These are phyloP conservation scores for Sporothrix variecibatus DNA, from an alignment of 2,329 filamentous ascomycete species.

Conservation along the genomic window DNA sequence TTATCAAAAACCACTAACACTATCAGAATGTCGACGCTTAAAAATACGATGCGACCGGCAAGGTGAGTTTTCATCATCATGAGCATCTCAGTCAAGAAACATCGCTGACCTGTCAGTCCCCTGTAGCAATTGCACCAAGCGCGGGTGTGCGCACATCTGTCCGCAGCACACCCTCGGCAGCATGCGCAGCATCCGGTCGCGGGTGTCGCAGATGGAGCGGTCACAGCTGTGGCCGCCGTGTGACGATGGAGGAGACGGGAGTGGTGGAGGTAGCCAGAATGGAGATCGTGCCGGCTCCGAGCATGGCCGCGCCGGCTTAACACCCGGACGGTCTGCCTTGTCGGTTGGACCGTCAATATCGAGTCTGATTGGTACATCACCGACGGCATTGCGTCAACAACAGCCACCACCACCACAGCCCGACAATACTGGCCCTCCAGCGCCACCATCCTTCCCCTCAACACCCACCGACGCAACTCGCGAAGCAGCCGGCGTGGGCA, in stretches of 20 bases:
- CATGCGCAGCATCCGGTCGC: slow-evolving; percentile 20
- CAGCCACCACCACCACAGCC: not conserved
- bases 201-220: slow-evolving; percentile 7
- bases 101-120: not conserved
- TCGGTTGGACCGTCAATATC: not conserved
- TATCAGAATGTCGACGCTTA: not conserved
- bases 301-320: not conserved
- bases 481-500: slow-evolving; percentile 13
- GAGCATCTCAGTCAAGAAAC: too few species aligned
- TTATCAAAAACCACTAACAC: not conserved
- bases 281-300: not conserved
- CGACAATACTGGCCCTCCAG: not conserved
- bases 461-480: not conserved
- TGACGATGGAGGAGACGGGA: not conserved
- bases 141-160: slow-evolving; percentile 16
- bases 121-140: slow-evolving; percentile 20
- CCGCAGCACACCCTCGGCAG: slow-evolving; percentile 18
- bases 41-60: slow-evolving; percentile 19
- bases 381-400: not conserved
- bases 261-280: not conserved
- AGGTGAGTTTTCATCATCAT: slow-evolving; percentile 1
- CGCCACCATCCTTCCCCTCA: not conserved
- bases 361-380: not conserved
- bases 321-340: not conserved
- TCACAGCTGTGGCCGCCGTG: not conserved